Percentiles rank a stretch among this genome's conserved stretches.
Evolutionary conservation across 2,329 filamentous ascomycete genomes (phyloP).

Genomic region (Juglanconis sp.): DNA sequence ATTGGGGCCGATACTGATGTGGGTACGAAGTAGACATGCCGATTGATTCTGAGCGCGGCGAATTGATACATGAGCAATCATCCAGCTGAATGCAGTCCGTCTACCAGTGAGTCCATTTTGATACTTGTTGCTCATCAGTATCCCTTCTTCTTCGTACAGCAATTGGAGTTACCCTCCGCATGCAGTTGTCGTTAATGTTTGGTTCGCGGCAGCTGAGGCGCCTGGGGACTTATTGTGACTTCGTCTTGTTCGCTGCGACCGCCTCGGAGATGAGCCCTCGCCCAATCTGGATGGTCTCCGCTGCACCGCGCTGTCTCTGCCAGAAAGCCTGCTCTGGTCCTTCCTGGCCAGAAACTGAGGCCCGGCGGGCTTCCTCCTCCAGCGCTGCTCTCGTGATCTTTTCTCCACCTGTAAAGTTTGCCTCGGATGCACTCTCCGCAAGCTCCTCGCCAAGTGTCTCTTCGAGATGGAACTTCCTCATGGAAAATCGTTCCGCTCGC

Average conservation of each 20-base stretch:
- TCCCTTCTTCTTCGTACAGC: too few species aligned
- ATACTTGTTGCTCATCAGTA: too few species aligned
- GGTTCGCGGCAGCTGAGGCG: too few species aligned
- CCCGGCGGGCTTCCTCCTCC: conserved; percentile 58
- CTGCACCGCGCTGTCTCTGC: conserved; percentile 56
- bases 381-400: conserved; percentile 63
- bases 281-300: conserved; percentile 56
- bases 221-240: conserved; percentile 1
- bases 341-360: conserved; percentile 47
- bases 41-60: too few species aligned
- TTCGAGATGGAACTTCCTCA: conserved; percentile 76
- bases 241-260: conserved; percentile 17
- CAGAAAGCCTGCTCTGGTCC: conserved; percentile 58
- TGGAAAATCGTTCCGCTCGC: conserved; percentile 72
- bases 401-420: conserved; percentile 49
- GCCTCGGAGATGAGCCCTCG: conserved; percentile 51
- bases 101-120: too few species aligned
- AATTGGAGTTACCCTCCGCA: too few species aligned
- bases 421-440: conserved; percentile 44
- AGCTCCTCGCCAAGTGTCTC: conserved; percentile 63
- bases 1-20: too few species aligned
- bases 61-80: too few species aligned
- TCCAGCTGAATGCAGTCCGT: too few species aligned
- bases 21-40: neutral
- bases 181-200: too few species aligned